These are phyloP conservation scores for Aspergillus niger DNA, from an alignment of 2,329 filamentous ascomycete species.

Conservation along the genomic window DNA sequence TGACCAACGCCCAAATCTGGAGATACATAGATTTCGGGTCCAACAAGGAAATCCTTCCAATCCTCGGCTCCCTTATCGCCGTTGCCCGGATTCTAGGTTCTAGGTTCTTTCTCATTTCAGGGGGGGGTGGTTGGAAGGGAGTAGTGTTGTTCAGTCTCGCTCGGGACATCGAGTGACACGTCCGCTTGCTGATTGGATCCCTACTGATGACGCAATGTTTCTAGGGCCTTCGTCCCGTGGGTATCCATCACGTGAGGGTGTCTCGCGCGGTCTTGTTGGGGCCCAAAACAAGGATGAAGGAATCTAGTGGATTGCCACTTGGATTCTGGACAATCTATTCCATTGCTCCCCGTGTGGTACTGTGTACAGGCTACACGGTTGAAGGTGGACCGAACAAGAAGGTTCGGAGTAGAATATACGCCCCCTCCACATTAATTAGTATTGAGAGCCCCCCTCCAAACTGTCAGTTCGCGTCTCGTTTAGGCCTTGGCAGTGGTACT, in stretches of 20 bases:
- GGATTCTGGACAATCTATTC: conserved; percentile 7
- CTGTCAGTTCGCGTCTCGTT: conserved; percentile 2
- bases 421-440: conserved; percentile 1
- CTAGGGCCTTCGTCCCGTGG: conserved; percentile 13
- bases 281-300: conserved; percentile 3
- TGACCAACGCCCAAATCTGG: conserved; percentile 2
- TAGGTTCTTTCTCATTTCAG: conserved; percentile 7
- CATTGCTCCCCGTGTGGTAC: not conserved
- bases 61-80: not conserved
- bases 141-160: conserved; percentile 2
- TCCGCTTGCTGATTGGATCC: conserved; percentile 18
- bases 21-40: not conserved
- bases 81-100: not conserved
- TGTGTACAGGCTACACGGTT: not conserved
- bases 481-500: not conserved
- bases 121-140: not conserved
- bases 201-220: conserved; percentile 24
- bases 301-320: conserved; percentile 19
- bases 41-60: conserved; percentile 4
- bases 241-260: conserved; percentile 17
- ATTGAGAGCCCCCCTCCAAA: not conserved
- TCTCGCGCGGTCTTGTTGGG: conserved; percentile 10
- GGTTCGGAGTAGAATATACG: conserved; percentile 3
- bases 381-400: not conserved
- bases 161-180: conserved; percentile 15